Evolutionary conservation across 139 green algal genomes (phyloP).

Genomic region (Desmodesmus armatus): DNA sequence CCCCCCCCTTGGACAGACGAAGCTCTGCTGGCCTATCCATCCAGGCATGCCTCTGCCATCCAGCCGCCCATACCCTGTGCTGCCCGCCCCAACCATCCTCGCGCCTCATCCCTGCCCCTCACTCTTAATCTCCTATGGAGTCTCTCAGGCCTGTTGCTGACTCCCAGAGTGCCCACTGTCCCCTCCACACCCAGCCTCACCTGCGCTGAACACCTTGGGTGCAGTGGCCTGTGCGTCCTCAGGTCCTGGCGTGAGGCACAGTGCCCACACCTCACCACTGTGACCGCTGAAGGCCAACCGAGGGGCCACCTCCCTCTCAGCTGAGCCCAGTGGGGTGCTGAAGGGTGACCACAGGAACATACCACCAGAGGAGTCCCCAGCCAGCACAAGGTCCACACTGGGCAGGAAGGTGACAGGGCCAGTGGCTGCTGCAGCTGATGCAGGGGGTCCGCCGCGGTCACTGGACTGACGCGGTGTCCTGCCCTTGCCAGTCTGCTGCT

Average conservation of each 20-base stretch:
- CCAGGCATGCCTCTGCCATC: no score
- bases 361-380: conserved; percentile 38
- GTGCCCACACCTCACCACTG: conserved; percentile 56
- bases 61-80: neutral
- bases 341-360: conserved; percentile 53
- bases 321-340: neutral
- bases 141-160: neutral
- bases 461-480: neutral
- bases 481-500: conserved; percentile 13
- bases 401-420: conserved; percentile 4
- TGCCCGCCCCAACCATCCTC: no score
- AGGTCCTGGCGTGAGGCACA: conserved; percentile 40
- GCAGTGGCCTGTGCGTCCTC: conserved; percentile 48
- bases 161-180: no score
- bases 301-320: conserved; percentile 29
- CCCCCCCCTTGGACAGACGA: no score
- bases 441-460: neutral
- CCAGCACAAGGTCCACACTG: conserved; percentile 25
- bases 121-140: neutral
- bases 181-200: neutral
- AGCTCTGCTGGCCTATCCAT: no score
- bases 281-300: conserved; percentile 41
- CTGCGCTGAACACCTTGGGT: conserved; percentile 50
- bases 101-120: neutral
- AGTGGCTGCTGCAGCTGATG: neutral